Percentiles rank a stretch among this genome's conserved stretches.
These are phyloP conservation scores for Ustilago trichophora DNA, from an alignment of 1,284 basidiomycete genomes.

Conservation along the genomic window DNA sequence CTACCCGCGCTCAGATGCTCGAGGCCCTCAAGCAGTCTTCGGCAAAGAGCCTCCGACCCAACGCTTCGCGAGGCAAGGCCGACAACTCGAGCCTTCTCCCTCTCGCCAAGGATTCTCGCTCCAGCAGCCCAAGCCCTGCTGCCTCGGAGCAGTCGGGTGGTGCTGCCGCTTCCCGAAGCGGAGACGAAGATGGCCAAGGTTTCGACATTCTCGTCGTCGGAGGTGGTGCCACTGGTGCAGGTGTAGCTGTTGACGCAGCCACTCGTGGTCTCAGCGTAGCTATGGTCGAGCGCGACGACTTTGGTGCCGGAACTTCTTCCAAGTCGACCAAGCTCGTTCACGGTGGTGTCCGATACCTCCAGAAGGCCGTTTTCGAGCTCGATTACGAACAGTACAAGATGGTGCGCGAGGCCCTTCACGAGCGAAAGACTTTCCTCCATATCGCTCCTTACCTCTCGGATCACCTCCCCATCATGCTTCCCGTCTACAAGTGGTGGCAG, in stretches of 20 bases:
- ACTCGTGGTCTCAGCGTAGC: constrained; percentile 91
- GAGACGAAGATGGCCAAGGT: constrained; percentile 56
- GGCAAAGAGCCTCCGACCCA: constrained; percentile 53
- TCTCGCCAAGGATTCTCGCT: constrained; percentile 45
- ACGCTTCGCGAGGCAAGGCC: constrained; percentile 36
- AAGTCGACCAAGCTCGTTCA: constrained; percentile 98
- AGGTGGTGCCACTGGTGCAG: constrained; percentile 89
- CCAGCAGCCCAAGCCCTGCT: constrained; percentile 58
- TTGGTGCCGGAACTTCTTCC: constrained; percentile 87
- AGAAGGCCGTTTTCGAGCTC: constrained; percentile 93
- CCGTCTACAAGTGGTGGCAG: constrained; percentile 91
- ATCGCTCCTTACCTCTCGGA: constrained; percentile 92
- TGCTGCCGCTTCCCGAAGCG: constrained; percentile 21
- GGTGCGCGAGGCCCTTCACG: constrained; percentile 90
- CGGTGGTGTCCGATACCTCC: constrained; percentile 95
- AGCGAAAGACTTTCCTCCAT: constrained; percentile 90
- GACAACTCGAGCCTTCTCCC: constrained; percentile 48
- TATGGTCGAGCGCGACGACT: constrained; percentile 92
- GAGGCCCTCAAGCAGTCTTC: constrained; percentile 62
- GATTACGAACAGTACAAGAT: constrained; percentile 90
- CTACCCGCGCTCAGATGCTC: constrained; percentile 65
- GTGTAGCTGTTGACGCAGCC: constrained; percentile 91
- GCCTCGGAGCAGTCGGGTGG: constrained; percentile 42
- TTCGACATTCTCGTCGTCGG: constrained; percentile 84
- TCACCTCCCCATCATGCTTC: constrained; percentile 94